Evolutionary conservation across 2,329 filamentous ascomycete genomes (phyloP).

Genomic region (Akanthomyces lecanii): DNA sequence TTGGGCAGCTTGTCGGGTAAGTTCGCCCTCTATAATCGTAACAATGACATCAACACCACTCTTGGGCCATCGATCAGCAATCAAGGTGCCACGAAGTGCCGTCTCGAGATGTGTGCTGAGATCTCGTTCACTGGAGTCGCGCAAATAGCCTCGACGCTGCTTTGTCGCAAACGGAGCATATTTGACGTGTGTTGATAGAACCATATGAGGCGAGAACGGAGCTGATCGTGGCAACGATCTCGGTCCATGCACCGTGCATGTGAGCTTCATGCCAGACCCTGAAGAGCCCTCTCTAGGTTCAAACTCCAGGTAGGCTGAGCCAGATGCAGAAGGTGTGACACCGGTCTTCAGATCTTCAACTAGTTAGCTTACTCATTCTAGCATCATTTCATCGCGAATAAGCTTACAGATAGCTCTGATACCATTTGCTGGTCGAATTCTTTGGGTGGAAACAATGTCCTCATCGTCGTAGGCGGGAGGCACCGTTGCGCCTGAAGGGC

Average conservation of each 20-base stretch:
- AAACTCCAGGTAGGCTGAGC: constrained; percentile 80
- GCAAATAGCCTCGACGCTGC: constrained; percentile 76
- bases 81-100: constrained; percentile 80
- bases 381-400: not conserved
- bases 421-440: constrained; percentile 60
- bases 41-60: constrained; percentile 94
- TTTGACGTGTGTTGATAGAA: constrained; percentile 90
- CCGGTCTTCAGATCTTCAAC: constrained; percentile 81
- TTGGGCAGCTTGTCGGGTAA: constrained; percentile 56
- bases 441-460: constrained; percentile 39
- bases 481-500: constrained; percentile 71
- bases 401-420: constrained; percentile 57
- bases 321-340: constrained; percentile 86
- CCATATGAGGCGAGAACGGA: constrained; percentile 86
- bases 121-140: constrained; percentile 82
- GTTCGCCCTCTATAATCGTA: constrained; percentile 88
- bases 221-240: constrained; percentile 84
- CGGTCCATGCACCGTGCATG: constrained; percentile 89
- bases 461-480: constrained; percentile 65
- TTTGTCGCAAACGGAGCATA: constrained; percentile 91
- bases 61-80: constrained; percentile 97
- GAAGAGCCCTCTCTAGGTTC: constrained; percentile 45
- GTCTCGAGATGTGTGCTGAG: constrained; percentile 88
- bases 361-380: constrained; percentile 15
- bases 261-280: constrained; percentile 76